phyloP scores from a whole-genome alignment of 2,329 filamentous ascomycete species.

The Parastagonospora nodorum region DNA sequence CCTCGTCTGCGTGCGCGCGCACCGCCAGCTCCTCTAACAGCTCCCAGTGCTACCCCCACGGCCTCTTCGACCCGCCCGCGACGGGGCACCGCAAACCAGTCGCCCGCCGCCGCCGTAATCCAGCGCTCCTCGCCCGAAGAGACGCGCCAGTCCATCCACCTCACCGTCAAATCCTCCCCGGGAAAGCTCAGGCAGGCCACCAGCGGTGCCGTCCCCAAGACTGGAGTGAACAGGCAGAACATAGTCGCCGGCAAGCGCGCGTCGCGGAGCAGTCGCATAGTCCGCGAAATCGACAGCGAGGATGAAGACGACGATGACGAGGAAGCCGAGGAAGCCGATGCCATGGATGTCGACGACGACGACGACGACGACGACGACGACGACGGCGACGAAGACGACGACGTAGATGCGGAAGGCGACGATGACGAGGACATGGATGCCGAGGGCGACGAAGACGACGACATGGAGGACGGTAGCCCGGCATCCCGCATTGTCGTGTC shows the following conservation, averaged over 20 bases:
- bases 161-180: constrained; percentile 57
- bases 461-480: constrained; percentile 42
- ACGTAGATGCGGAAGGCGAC: constrained; percentile 41
- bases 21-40: constrained; percentile 33
- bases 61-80: constrained; percentile 45
- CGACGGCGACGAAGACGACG: constrained; percentile 27
- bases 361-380: constrained; percentile 45
- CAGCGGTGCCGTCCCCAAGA: constrained; percentile 36
- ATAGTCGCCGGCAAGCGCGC: constrained; percentile 46
- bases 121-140: constrained; percentile 49
- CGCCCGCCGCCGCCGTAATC: constrained; percentile 43
- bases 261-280: constrained; percentile 45
- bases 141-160: constrained; percentile 52
- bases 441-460: constrained; percentile 47
- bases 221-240: constrained; percentile 41
- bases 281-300: constrained; percentile 48
- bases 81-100: constrained; percentile 42
- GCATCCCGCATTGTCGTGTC: constrained; percentile 33
- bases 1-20: constrained; percentile 47
- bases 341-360: constrained; percentile 49
- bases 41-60: constrained; percentile 42
- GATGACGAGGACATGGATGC: constrained; percentile 48
- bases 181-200: constrained; percentile 56
- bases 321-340: constrained; percentile 41
- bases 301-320: constrained; percentile 50